Base-by-base conservation (phyloP, 2,329 filamentous ascomycete species). In the Hypoxylon sp. region DNA sequence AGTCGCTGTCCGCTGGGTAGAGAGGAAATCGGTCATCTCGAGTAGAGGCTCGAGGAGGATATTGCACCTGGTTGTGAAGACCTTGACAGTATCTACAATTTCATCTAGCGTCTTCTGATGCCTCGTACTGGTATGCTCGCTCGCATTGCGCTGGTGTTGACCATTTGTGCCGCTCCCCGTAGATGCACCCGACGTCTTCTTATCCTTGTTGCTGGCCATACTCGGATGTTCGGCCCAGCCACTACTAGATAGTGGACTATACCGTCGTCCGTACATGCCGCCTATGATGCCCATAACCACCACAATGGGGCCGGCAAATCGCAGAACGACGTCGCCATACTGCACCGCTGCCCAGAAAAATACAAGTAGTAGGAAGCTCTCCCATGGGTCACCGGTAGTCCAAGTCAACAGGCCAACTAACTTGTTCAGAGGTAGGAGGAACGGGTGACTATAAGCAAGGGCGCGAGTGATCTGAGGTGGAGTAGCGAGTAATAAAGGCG, bases 81-180 rank as follows among this genome's bases (percentile, higher is more conserved):
- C 90, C 78, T 94, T 94, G 48, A 99, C 83, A 0, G 93, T 97
- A 74, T 98, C 94, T 63, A 99, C 92, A 67, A 99, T 99, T 82
- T 99, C 96, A 78, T 99, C 96, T 57, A 99, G 82, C 55, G 94
- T 98, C 83, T 98, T 98, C 76, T 97, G 93, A 75, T 96, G 93
- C 66, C 91, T 90, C 46, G 90, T 91, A 67, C 87, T 90, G 5
- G 86, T 88, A 14, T 81, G 78, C 74, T 94, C 92, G 8, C 85
- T 86, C 37, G 80, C 78, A 19, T 81, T 81, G n/a, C 83, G 78
- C 60, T 80, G 79, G 70, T 87, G 86, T 19, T 69, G 72, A 17
- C 67, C 70, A 47, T 74, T 73, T 13, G 71, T 72, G n/a, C 66
- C 67, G 8, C 57, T 67, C 11, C 79, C 79, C 14, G 72, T 10